A percentile compares a stretch with the other conserved stretches of the same genome.
Evolutionary conservation across 345 rosid species (phyloP).

Genomic region (Eucalyptus decipiens): DNA sequence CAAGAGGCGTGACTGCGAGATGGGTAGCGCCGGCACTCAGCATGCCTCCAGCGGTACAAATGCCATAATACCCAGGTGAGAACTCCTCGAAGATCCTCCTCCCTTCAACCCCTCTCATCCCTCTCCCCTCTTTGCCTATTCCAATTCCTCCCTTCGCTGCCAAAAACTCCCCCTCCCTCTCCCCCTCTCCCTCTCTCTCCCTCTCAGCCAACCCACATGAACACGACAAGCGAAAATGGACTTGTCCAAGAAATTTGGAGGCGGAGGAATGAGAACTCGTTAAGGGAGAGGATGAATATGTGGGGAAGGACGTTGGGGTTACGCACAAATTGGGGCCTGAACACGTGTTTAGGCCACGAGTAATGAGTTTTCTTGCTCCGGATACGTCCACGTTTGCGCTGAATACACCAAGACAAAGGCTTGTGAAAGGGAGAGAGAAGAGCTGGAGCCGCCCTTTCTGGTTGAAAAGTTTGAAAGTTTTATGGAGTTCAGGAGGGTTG

Average conservation of each 20-base stretch:
- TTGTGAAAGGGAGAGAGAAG: not conserved
- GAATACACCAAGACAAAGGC: not conserved
- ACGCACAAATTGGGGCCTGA: not conserved
- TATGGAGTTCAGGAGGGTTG: not conserved
- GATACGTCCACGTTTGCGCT: not conserved
- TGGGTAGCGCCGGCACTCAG: conserved; percentile 58
- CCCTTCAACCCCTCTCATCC: not conserved
- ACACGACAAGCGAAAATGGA: not conserved
- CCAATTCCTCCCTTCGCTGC: not conserved
- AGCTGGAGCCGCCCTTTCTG: not conserved
- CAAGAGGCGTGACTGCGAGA: conserved; percentile 46
- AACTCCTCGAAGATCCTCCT: conserved; percentile 8
- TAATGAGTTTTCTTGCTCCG: not conserved
- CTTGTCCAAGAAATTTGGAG: not conserved
- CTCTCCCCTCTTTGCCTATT: not conserved
- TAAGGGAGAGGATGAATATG: not conserved
- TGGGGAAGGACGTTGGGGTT: not conserved
- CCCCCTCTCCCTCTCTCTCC: not conserved
- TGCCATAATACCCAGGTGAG: conserved; percentile 37
- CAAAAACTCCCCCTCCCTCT: not conserved
- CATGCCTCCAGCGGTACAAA: conserved; percentile 44
- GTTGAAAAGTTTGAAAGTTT: not conserved
- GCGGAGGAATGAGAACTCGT: not conserved
- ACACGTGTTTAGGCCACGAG: not conserved
- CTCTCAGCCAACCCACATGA: not conserved